Base-by-base conservation (phyloP, 1,139 yeast species). In the Sugiyamaella paludigena region DNA sequence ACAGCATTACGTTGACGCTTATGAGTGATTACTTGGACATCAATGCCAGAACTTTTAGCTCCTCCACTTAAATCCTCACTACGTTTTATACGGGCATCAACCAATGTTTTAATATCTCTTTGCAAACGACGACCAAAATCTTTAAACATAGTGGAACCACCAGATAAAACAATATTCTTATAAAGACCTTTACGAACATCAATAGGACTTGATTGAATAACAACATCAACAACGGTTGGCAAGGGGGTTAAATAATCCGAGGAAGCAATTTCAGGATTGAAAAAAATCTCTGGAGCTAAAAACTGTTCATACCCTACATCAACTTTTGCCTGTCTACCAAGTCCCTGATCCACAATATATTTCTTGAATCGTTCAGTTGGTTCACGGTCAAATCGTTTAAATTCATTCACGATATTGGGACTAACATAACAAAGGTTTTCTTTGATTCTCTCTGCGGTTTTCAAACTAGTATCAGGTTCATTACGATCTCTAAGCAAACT, bases 91-190 rank as follows among this genome's bases (percentile, higher is more conserved):
- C 99, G 83, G 58, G 87, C 92, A 64, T 87, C 91, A 28, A 89
- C 98, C 58, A 94, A 76, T 7, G 79, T 69, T 71, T 89, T 88
- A 66, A 94, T 77, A 69, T 94, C 99, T 71, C 98, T 84, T 72
- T 94, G 98, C 60, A 94, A 77, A 71, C 99, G 83, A 73, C 98
- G 85, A 48, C 98, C 98, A 65, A 92, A 94, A 69, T 92, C 98
- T 66, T 89, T 89, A 70, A 94, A 94, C 98, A 92, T 92, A 26
- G 99, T 92, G 1, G 97, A 89, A 45, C 99, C 99, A 60, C 98
- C 96, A 24, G 94, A 84, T 52, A 88, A 77, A 27, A 94, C 99
- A 65, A 94, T 92, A 70, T 94, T 94, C 70, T 85, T 87, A 74
- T 92, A 92, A 54, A 94, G 79, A 52, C 95, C 96, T 70, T 92